Conservation (phyloP, 2,329 filamentous ascomycete genomes). For the Colletotrichum sidae region DNA sequence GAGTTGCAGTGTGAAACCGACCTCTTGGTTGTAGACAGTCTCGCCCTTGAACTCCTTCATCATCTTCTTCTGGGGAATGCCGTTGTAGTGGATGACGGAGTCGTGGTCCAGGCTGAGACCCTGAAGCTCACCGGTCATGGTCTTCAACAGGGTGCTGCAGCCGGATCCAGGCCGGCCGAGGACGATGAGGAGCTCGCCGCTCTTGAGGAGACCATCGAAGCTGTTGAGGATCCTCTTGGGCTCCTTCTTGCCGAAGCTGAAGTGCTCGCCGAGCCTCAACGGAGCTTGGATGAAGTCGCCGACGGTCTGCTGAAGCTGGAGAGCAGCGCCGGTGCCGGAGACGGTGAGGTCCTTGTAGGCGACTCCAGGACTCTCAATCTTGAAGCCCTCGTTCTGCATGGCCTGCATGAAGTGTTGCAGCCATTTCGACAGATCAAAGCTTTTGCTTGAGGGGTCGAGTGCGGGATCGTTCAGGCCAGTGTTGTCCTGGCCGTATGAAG, state of each 20-base stretch:
- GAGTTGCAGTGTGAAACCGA: slow-evolving; percentile 22
- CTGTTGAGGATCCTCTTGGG: slow-evolving; percentile 71
- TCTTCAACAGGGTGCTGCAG: slow-evolving; percentile 73
- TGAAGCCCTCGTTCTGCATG: slow-evolving; percentile 67
- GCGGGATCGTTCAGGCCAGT: slow-evolving; percentile 43
- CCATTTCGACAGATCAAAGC: slow-evolving; percentile 58
- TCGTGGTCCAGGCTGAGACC: slow-evolving; percentile 64
- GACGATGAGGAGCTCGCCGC: slow-evolving; percentile 76
- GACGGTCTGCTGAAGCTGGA: slow-evolving; percentile 78
- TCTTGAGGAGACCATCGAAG: slow-evolving; percentile 73
- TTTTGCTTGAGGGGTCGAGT: slow-evolving; percentile 50
- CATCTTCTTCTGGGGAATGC: slow-evolving; percentile 65
- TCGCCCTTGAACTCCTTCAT: slow-evolving; percentile 72
- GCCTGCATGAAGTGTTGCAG: slow-evolving; percentile 51
- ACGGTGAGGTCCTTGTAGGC: slow-evolving; percentile 75
- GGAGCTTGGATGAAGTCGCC: slow-evolving; percentile 68
- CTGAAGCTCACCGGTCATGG: slow-evolving; percentile 69
- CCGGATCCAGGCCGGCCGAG: slow-evolving; percentile 75
- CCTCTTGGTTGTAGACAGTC: slow-evolving; percentile 81
- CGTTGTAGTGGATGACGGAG: slow-evolving; percentile 71
- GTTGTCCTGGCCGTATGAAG: slow-evolving; percentile 14
- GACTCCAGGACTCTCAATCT: slow-evolving; percentile 66
- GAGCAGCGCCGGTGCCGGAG: slow-evolving; percentile 72
- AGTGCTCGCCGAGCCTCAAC: slow-evolving; percentile 65
- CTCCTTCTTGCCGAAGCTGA: slow-evolving; percentile 58